Conservation (phyloP, 2,329 filamentous ascomycete species). For the Neurospora sp. region DNA sequence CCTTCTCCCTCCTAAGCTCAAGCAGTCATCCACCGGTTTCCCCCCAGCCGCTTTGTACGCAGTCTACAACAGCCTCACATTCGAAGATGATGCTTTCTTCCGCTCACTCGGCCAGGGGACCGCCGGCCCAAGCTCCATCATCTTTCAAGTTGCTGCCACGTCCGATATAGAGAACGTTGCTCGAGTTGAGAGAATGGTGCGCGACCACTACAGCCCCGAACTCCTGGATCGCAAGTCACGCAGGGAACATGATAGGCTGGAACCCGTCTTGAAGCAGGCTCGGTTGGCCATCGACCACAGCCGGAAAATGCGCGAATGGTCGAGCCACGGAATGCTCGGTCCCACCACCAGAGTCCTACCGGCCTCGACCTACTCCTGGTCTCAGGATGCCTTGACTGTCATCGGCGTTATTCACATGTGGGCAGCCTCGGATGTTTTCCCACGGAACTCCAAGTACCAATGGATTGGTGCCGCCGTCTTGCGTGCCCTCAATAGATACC, state of each 20-base stretch:
- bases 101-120: conserved; percentile 36
- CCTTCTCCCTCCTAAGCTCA: conserved; percentile 19
- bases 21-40: conserved; percentile 29
- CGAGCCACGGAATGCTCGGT: conserved; percentile 39
- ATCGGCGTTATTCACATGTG: conserved; percentile 62
- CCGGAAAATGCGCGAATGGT: conserved; percentile 38
- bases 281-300: conserved; percentile 40
- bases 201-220: conserved; percentile 35
- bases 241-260: conserved; percentile 1
- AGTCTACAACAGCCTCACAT: conserved; percentile 53
- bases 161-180: conserved; percentile 43
- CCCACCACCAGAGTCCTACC: conserved; percentile 18
- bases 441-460: conserved; percentile 40
- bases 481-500: conserved; percentile 50
- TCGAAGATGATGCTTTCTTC: conserved; percentile 54
- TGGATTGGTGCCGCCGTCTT: conserved; percentile 56
- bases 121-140: conserved; percentile 38
- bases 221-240: conserved; percentile 18
- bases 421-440: conserved; percentile 47
- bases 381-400: conserved; percentile 40
- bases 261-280: conserved; percentile 38
- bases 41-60: conserved; percentile 51
- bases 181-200: conserved; percentile 40
- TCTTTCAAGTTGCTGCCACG: conserved; percentile 53
- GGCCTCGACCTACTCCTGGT: conserved; percentile 29